Conservation (phyloP, 2,329 filamentous ascomycete species). For the Sclerotinia subarctica region DNA sequence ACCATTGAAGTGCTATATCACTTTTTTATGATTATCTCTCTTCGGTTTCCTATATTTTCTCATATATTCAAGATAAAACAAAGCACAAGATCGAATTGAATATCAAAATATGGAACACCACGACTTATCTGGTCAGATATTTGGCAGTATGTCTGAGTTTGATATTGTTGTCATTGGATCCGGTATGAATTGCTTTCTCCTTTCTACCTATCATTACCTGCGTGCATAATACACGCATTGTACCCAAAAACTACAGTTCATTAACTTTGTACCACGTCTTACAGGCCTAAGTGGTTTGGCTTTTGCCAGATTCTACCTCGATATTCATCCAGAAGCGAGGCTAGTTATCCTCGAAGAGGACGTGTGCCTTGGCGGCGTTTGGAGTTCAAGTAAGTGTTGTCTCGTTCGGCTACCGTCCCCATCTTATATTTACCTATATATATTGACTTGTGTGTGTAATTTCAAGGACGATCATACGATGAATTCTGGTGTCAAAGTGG, state of each 20-base stretch:
- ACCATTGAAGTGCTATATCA: not conserved
- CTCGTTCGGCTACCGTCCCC: not conserved
- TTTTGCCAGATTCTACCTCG: conserved; percentile 25
- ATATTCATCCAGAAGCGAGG: conserved; percentile 23
- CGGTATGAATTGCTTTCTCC: not conserved
- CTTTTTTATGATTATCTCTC: not conserved
- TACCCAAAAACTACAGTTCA: not conserved
- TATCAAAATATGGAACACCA: not conserved
- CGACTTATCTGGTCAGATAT: not conserved
- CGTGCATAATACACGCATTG: not conserved
- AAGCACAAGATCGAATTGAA: not conserved
- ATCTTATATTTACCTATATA: not conserved
- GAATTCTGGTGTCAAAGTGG: conserved; percentile 39
- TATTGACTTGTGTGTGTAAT: not conserved
- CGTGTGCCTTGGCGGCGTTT: conserved; percentile 21
- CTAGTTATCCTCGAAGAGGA: conserved; percentile 24
- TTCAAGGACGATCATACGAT: conserved; percentile 32
- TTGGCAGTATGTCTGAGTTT: not conserved
- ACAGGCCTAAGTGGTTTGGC: conserved; percentile 19
- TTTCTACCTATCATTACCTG: not conserved
- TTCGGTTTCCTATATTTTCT: not conserved
- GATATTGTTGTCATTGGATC: conserved; percentile 11
- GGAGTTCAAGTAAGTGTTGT: not conserved
- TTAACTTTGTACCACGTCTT: not conserved
- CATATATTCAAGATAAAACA: not conserved